Evolutionary conservation across 2,329 filamentous ascomycete species (phyloP), one percentile per base, ranked within the genome.

Genomic region (Botryotinia calthae): DNA sequence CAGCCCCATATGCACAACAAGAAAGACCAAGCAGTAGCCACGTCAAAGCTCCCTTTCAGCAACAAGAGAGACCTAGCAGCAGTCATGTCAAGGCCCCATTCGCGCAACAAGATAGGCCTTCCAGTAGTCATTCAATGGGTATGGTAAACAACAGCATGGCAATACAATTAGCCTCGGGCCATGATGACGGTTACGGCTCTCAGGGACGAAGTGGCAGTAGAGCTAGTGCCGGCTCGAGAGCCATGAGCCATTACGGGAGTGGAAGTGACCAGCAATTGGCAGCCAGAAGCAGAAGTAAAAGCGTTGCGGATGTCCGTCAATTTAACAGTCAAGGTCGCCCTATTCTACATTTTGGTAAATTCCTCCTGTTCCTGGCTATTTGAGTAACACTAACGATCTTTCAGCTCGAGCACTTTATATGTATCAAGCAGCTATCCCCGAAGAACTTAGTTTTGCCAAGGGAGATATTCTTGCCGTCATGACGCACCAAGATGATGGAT

Each of bases 341-440:
- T 51, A 95, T 98, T 80, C 81, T 98, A 80, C 94, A 98, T 83
- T 98, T 95, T 84, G 94, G 96, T 98, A 87, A 90, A 94, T 88
- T 71, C 54, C 20, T 22, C 22, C 20, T 22, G 6, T 31, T 59
- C 61, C n/a, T 63, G 70, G 74, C 40, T 10, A 16, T 10, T 67
- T 62, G 28, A 44, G 44, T 42, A 14, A 75, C 73, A 63, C 79
- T 81, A 77, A 79, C 31, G 73, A 34, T 66, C 59, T 75, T 56
- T 66, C 78, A 98, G 96, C 96, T 71, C 93, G 95, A 59, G 95
- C 96, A 40, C 87, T 98, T 85, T 99, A 98, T 82, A 90, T 93
- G 85, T 99, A 99, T 82, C 90, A 92, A 80, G 94, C 96, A 3
- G 95, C 94, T 34, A 99, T 99, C 73, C 94, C 95, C 0, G 96